A percentile compares a stretch with the other conserved stretches of the same genome.
These are phyloP conservation scores for Lyophyllum atratum DNA, from an alignment of 768 basidiomycete species.

Conservation along the genomic window DNA sequence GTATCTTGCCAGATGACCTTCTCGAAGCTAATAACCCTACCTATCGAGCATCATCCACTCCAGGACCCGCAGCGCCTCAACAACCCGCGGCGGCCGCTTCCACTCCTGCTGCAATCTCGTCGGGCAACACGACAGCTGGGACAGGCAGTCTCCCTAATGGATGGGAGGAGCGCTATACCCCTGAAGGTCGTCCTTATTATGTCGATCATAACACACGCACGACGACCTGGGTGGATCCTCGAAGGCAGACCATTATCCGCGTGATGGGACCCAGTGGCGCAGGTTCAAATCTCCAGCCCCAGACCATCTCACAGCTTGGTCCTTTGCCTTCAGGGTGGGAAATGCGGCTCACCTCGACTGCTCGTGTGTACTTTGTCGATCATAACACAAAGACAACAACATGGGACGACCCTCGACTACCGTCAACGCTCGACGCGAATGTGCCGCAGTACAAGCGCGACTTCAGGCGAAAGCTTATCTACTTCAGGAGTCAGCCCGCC, in stretches of 20 bases:
- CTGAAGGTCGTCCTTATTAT: conserved; percentile 97
- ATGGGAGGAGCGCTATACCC: conserved; percentile 99
- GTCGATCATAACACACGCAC: conserved; percentile 99
- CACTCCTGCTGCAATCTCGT: conserved; percentile 40
- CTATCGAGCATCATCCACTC: conserved; percentile 32
- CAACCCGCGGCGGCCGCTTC: conserved; percentile 30
- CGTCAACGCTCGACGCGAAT: conserved; percentile 93
- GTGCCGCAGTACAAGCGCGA: conserved; percentile 99
- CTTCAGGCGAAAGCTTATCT: conserved; percentile 98
- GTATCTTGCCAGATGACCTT: conserved; percentile 84
- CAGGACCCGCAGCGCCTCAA: conserved; percentile 14
- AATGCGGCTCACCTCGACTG: conserved; percentile 98
- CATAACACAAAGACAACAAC: conserved; percentile 99
- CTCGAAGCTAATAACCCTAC: conserved; percentile 66
- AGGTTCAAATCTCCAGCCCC: conserved; percentile 85
- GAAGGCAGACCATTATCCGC: conserved; percentile 94
- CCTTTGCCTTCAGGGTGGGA: conserved; percentile 99
- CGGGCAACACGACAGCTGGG: conserved; percentile 63
- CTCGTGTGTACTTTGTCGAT: conserved; percentile 98
- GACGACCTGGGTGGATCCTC: conserved; percentile 99
- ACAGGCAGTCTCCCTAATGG: conserved; percentile 90
- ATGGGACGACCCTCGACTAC: conserved; percentile 98
- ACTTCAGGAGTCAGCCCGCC: conserved; percentile 98
- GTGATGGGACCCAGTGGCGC: conserved; percentile 95
- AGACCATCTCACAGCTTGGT: conserved; percentile 95